Evolutionary conservation across 1,284 basidiomycete species (phyloP).

Genomic region (Mycena citricolor): DNA sequence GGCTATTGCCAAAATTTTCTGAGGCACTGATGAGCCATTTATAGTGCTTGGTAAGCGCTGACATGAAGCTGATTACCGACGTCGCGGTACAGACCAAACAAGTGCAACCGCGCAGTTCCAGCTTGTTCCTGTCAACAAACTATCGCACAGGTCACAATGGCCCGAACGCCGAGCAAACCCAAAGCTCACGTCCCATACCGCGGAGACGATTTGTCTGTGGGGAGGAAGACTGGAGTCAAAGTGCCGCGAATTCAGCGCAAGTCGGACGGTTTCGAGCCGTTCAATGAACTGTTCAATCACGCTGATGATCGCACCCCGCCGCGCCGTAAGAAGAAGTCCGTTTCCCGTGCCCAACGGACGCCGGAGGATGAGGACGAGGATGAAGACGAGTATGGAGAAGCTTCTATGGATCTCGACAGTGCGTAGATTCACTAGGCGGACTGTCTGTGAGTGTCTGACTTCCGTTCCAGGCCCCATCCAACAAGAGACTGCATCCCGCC

Average conservation of each 20-base stretch:
- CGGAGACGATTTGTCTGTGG: conserved; percentile 69
- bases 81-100: not conserved
- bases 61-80: too few relatives aligned
- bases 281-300: conserved; percentile 71
- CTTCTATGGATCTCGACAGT: conserved; percentile 72
- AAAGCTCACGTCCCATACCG: conserved; percentile 73
- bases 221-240: conserved; percentile 73
- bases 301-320: conserved; percentile 61
- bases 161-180: conserved; percentile 10
- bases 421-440: conserved; percentile 31
- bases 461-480: conserved; percentile 48
- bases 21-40: conserved; percentile 4
- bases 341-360: too few relatives aligned
- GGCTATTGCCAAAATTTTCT: conserved; percentile 26
- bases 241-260: conserved; percentile 68
- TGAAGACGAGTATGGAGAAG: conserved; percentile 63
- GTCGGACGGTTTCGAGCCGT: conserved; percentile 84
- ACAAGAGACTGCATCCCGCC: conserved; percentile 47
- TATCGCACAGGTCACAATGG: too few relatives aligned
- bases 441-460: conserved; percentile 14
- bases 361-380: conserved; percentile 46
- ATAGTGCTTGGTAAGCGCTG: not conserved
- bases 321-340: conserved; percentile 29
- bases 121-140: too few relatives aligned
- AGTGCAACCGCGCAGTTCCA: not conserved